A percentile compares a stretch with the other conserved stretches of the same genome.
phyloP scores from a whole-genome alignment of 345 rosid species.

The Hibiscus mutabilis region DNA sequence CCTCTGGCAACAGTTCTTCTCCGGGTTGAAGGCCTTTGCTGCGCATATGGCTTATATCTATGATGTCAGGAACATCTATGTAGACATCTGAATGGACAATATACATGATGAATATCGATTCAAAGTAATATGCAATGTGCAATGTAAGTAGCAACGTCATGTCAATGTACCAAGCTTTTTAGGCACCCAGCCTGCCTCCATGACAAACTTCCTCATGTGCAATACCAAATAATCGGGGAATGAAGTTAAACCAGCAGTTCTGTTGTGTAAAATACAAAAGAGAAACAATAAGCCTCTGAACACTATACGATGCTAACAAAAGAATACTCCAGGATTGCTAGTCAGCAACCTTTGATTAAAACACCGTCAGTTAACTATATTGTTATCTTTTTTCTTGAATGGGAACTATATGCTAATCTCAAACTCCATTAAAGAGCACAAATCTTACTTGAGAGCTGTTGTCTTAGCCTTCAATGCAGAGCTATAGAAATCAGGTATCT shows the following conservation, averaged over 20 bases:
- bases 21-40: slow-evolving; percentile 95
- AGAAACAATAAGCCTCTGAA: neutral
- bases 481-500: slow-evolving; percentile 78
- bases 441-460: slow-evolving; percentile 74
- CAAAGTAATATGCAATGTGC: neutral
- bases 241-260: slow-evolving; percentile 86
- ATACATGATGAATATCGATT: slow-evolving; percentile 1
- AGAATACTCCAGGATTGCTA: neutral
- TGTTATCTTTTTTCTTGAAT: too few species aligned
- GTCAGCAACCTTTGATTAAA: neutral
- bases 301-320: neutral
- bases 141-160: slow-evolving; percentile 4
- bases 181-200: slow-evolving; percentile 99
- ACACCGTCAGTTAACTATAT: neutral
- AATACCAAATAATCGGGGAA: slow-evolving; percentile 93
- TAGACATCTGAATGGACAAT: slow-evolving; percentile 60
- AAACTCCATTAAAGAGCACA: slow-evolving; percentile 3
- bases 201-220: slow-evolving; percentile 95
- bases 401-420: neutral
- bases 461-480: slow-evolving; percentile 83
- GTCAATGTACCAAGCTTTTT: slow-evolving; percentile 77
- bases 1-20: slow-evolving; percentile 83
- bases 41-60: slow-evolving; percentile 91
- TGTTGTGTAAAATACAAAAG: slow-evolving; percentile 27
- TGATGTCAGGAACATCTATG: slow-evolving; percentile 87